phyloP scores from a whole-genome alignment of 768 basidiomycete genomes.

The Dioszegia crocea region DNA sequence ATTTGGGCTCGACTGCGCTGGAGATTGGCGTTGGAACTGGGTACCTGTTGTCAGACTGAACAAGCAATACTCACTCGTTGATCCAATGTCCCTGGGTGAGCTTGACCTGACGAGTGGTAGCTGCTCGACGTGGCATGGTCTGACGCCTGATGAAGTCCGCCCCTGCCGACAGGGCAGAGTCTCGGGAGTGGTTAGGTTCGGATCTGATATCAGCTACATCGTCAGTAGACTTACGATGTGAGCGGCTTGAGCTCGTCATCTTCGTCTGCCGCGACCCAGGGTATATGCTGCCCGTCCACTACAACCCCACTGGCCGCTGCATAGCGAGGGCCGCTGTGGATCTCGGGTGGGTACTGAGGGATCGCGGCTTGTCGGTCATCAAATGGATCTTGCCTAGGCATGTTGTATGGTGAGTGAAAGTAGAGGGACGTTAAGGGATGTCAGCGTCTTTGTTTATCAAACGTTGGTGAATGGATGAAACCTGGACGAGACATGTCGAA shows the following conservation, averaged over 20 bases:
- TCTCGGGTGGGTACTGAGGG: slow-evolving; percentile 2
- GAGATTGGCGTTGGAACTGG: slow-evolving; percentile 76
- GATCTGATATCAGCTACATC: slow-evolving; percentile 6
- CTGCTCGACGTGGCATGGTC: slow-evolving; percentile 74
- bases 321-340: neutral
- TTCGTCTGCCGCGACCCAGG: slow-evolving; percentile 35
- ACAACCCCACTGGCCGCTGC: slow-evolving; percentile 19
- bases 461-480: too few species aligned
- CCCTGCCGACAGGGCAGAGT: slow-evolving; percentile 27
- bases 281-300: slow-evolving; percentile 30
- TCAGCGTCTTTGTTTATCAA: slow-evolving; percentile 1
- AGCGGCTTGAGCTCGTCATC: slow-evolving; percentile 39
- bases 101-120: slow-evolving; percentile 85
- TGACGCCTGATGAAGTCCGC: slow-evolving; percentile 61
- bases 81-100: slow-evolving; percentile 91
- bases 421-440: neutral
- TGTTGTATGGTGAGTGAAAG: neutral
- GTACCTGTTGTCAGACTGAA: slow-evolving; percentile 51
- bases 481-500: too few species aligned
- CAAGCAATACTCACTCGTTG: slow-evolving; percentile 55
- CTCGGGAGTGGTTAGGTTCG: too few species aligned
- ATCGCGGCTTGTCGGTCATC: slow-evolving; percentile 6
- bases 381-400: slow-evolving; percentile 6
- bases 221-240: slow-evolving; percentile 4
- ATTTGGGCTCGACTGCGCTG: slow-evolving; percentile 77